phyloP scores from a whole-genome alignment of 2,329 filamentous ascomycete genomes.

The Sporothrix inflata region DNA sequence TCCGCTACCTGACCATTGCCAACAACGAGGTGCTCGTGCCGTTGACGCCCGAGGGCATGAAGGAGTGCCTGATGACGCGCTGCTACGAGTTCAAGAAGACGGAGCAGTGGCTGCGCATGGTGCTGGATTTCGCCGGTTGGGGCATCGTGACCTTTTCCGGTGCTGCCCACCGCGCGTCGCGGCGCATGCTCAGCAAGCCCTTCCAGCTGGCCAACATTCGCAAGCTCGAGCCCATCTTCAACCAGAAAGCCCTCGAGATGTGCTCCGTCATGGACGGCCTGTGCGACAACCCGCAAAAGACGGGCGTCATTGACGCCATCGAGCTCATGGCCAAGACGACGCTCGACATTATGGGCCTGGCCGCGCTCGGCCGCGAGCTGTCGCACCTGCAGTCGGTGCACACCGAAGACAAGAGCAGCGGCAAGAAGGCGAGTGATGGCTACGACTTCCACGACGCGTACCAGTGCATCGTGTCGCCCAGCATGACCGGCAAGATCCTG shows the following conservation, averaged over 20 bases:
- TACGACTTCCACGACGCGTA: conserved; percentile 39
- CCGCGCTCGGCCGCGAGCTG: conserved; percentile 43
- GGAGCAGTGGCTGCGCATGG: conserved; percentile 39
- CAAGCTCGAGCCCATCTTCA: conserved; percentile 46
- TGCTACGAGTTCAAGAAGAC: conserved; percentile 42
- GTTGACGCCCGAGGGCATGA: conserved; percentile 44
- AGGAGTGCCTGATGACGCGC: conserved; percentile 45
- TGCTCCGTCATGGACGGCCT: conserved; percentile 38
- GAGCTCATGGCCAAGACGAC: conserved; percentile 39
- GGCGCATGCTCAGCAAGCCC: conserved; percentile 34
- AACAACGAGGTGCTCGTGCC: conserved; percentile 46
- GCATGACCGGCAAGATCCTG: conserved; percentile 38
- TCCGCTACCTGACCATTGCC: conserved; percentile 44
- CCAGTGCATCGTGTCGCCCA: conserved; percentile 40
- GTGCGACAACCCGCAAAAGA: background rate
- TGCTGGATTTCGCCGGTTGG: conserved; percentile 35
- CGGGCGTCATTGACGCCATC: conserved; percentile 29
- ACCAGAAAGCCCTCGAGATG: conserved; percentile 40
- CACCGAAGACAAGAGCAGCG: background rate
- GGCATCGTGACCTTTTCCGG: conserved; percentile 29
- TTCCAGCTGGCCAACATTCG: conserved; percentile 45
- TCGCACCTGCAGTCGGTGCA: conserved; percentile 35
- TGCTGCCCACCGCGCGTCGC: conserved; percentile 29
- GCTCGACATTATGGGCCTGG: conserved; percentile 43
- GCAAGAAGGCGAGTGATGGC: background rate